These are phyloP conservation scores for Penicillium longicatenatum DNA, from an alignment of 495 filamentous ascomycete species.

Conservation along the genomic window DNA sequence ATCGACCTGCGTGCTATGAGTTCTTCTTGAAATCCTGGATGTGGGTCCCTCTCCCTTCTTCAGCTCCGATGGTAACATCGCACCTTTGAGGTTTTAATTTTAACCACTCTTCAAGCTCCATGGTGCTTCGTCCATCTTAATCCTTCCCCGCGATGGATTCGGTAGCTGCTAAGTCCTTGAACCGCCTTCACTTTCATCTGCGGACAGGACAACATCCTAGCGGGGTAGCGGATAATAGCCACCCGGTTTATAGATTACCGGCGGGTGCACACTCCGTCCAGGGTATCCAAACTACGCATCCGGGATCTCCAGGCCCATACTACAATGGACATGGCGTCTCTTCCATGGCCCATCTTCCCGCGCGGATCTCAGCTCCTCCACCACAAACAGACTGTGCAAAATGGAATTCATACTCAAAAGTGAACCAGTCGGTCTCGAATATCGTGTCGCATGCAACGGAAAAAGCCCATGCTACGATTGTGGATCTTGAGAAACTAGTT, in stretches of 20 bases:
- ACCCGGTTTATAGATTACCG: not conserved
- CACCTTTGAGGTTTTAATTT: not conserved
- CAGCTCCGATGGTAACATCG: not conserved
- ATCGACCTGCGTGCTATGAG: slow-evolving; percentile 8
- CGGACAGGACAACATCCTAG: not conserved
- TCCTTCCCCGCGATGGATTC: not conserved
- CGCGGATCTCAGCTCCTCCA: not conserved
- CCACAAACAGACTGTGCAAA: slow-evolving; percentile 10
- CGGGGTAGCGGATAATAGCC: not conserved
- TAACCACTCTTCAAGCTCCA: not conserved
- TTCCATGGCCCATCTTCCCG: slow-evolving; percentile 6
- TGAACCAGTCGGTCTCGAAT: slow-evolving; percentile 19
- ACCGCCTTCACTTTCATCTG: not conserved
- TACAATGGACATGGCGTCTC: not conserved
- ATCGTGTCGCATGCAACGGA: slow-evolving; percentile 17
- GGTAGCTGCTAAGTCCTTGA: not conserved
- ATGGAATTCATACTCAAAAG: slow-evolving; percentile 19
- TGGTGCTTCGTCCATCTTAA: not conserved
- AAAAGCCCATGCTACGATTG: slow-evolving; percentile 24
- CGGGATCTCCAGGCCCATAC: not conserved
- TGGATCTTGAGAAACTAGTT: slow-evolving; percentile 20
- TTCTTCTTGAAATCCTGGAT: not conserved
- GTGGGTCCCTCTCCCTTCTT: not conserved
- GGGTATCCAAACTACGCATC: not conserved
- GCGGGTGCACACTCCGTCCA: not conserved